phyloP scores from a whole-genome alignment of 306 rosid species.

The Ammopiptanthus mongolicus region DNA sequence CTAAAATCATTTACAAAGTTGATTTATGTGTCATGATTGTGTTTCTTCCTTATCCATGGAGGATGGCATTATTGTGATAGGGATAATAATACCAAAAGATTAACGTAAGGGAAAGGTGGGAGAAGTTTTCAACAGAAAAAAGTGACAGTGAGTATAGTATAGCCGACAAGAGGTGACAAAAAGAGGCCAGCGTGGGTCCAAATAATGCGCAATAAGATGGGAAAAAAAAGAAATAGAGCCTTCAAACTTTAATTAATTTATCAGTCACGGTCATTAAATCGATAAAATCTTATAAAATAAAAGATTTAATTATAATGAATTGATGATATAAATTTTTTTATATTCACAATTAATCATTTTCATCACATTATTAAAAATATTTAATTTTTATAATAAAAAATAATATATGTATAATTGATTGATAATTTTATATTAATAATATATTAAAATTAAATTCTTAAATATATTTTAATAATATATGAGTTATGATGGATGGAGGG shows the following conservation, averaged over 20 bases:
- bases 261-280: too few species aligned
- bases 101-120: background rate
- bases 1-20: conserved; percentile 9
- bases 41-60: background rate
- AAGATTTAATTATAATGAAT: too few species aligned
- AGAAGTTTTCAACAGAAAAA: background rate
- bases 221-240: background rate
- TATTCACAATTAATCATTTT: too few species aligned
- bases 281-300: too few species aligned
- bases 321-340: too few species aligned
- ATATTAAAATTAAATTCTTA: too few species aligned
- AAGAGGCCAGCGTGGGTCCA: conserved; percentile 34
- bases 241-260: background rate
- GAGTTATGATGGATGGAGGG: conserved; percentile 16
- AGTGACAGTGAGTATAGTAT: background rate
- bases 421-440: too few species aligned
- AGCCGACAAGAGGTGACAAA: conserved; percentile 42
- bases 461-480: too few species aligned
- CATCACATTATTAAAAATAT: too few species aligned
- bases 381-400: too few species aligned
- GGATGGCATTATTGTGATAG: background rate
- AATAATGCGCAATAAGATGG: conserved; percentile 22
- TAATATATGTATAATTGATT: too few species aligned
- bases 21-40: conserved; percentile 10
- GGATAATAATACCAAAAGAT: background rate